phyloP scores from a whole-genome alignment of 345 rosid genomes.

The Tarenaya hassleriana region DNA sequence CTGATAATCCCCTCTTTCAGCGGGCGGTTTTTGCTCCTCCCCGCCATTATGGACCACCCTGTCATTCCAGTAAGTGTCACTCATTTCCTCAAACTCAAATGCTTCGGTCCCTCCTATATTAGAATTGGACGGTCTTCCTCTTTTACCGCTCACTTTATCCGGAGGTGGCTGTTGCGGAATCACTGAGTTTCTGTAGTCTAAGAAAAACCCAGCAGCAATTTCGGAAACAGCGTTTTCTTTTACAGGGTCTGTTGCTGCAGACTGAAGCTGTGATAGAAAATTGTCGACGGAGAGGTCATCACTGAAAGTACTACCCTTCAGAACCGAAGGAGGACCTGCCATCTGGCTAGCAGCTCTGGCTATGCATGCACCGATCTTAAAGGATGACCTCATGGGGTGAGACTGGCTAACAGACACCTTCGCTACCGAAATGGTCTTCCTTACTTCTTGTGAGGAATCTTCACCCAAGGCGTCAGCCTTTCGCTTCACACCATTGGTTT shows the following conservation, averaged over 20 bases:
- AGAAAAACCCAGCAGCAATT: constrained; percentile 53
- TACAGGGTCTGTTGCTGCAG: constrained; percentile 60
- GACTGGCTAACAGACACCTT: constrained; percentile 40
- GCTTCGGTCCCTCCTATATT: constrained; percentile 50
- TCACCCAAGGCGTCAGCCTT: too few relatives aligned
- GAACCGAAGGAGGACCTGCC: constrained; percentile 62
- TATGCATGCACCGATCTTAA: constrained; percentile 90
- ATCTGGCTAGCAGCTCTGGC: constrained; percentile 90
- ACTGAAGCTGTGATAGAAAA: constrained; percentile 55
- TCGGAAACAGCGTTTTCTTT: constrained; percentile 40
- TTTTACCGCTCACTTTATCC: constrained; percentile 41
- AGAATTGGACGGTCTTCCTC: constrained; percentile 39
- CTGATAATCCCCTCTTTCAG: constrained; percentile 41
- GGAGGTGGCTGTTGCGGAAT: constrained; percentile 32
- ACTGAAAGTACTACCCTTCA: constrained; percentile 41
- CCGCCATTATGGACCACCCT: constrained; percentile 76
- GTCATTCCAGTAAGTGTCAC: constrained; percentile 94
- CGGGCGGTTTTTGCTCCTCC: constrained; percentile 61
- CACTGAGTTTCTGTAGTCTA: constrained; percentile 64
- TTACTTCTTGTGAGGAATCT: constrained; percentile 43
- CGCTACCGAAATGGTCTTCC: constrained; percentile 57
- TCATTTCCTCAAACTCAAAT: constrained; percentile 90
- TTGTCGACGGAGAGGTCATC: constrained; percentile 64
- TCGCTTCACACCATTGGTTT: too few relatives aligned
- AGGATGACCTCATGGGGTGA: constrained; percentile 52